Conservation (phyloP, 495 filamentous ascomycete genomes). For the Aspergillus sparsus region DNA sequence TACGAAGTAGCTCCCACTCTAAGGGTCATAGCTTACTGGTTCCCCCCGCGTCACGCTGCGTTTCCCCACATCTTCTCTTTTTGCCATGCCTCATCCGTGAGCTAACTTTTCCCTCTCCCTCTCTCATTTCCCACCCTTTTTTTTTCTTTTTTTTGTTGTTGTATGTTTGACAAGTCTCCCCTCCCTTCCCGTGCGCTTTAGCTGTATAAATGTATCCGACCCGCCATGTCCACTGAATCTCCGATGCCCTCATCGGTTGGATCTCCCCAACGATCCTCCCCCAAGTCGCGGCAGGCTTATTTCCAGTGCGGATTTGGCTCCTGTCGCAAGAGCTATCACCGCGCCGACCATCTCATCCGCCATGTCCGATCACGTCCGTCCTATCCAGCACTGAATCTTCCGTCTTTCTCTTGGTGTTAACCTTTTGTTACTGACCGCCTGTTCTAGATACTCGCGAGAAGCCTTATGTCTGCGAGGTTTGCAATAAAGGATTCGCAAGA, state of each 20-base stretch:
- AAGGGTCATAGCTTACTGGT: too few species aligned
- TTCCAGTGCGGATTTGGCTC: slow-evolving; percentile 58
- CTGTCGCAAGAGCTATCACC: slow-evolving; percentile 54
- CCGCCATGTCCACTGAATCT: slow-evolving; percentile 25
- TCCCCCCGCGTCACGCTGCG: too few species aligned
- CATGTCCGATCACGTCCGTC: slow-evolving; percentile 54
- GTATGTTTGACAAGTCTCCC: not conserved
- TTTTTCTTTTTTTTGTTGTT: not conserved
- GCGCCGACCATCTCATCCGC: slow-evolving; percentile 58
- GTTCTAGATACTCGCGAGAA: slow-evolving; percentile 53
- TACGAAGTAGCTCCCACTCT: too few species aligned
- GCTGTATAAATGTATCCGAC: slow-evolving; percentile 4
- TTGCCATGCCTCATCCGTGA: too few species aligned
- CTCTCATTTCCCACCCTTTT: not conserved
- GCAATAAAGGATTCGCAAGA: slow-evolving; percentile 55
- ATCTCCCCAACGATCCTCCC: slow-evolving; percentile 20
- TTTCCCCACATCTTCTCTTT: too few species aligned
- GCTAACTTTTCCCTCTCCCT: not conserved
- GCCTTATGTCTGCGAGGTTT: slow-evolving; percentile 50
- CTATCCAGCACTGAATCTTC: not conserved
- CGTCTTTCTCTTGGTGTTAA: too few species aligned
- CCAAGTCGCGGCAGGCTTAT: slow-evolving; percentile 29
- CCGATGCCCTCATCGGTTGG: slow-evolving; percentile 8
- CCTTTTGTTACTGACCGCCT: not conserved
- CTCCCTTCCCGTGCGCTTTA: not conserved